Base-by-base conservation (phyloP, 164 flowering plant species). In the Malania oleifera region DNA sequence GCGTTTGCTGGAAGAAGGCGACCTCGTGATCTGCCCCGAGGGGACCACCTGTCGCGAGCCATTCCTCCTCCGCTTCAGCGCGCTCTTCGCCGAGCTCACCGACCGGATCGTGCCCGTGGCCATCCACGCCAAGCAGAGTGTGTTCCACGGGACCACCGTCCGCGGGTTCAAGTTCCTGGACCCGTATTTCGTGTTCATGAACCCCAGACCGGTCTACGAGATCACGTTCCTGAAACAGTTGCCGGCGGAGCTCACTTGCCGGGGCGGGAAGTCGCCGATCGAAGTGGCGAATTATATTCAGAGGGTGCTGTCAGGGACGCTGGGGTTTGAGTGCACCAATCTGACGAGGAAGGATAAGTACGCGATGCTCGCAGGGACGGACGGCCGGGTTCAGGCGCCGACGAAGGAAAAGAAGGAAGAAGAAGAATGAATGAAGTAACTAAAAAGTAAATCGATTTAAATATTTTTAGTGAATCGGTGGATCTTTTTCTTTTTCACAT, bases 91-190 rank as follows among this genome's bases (percentile, higher is more conserved):
- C 0, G 96, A 89, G 66, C 75, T 89, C 1, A 84, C 86, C 0
- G 91, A 89, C 26, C 61, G 89, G 62, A 89, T 89, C n/a, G 91
- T 89, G 31, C 96, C 96, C 0, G 87, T 86, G 26, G 93, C 96
- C 0, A 74, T 89, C n/a, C 73, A 80, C 54, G 81, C 91, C 0
- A 86, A 77, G 47, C 93, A 86, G 22, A 72, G 65, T 8, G 68
- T 89, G 56, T 89, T 86, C 41, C 65, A 81, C 11, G 95, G 96
- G 14, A 84, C 91, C 2, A 74, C 93, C 0, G 75, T 69, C 0
- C 63, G 91, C 0, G 96, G 96, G 17, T 65, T 72, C 67, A 89
- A 89, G 59, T 24, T 77, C 5, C 39, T 84, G 75, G 96, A 89
- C 54, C 91, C 93, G 2, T 86, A 82, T 51, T 86, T 83, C 28